phyloP scores from a whole-genome alignment of 768 basidiomycete genomes.

The Jaapia argillacea region DNA sequence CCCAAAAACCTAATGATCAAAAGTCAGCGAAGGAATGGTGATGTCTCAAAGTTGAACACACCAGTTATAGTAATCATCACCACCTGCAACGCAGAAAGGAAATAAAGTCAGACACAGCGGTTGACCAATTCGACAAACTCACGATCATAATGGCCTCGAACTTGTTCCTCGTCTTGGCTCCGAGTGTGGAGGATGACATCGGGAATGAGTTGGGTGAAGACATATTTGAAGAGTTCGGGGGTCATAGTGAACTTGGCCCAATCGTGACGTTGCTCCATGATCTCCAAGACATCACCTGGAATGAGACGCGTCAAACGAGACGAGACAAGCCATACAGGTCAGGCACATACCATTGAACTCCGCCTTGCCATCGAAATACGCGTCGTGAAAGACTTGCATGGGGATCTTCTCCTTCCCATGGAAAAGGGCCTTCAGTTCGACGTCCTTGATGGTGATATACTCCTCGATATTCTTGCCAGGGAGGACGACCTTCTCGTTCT shows the following conservation, averaged over 20 bases:
- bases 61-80: constrained; percentile 96
- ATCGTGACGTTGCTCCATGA: constrained; percentile 91
- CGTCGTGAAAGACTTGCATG: constrained; percentile 96
- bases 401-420: constrained; percentile 86
- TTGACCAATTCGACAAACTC: constrained; percentile 16
- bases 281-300: constrained; percentile 85
- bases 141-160: constrained; percentile 94
- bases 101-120: constrained; percentile 3
- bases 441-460: constrained; percentile 87
- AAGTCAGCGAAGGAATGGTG: background rate
- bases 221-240: constrained; percentile 86
- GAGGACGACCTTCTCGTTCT: constrained; percentile 76
- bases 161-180: constrained; percentile 89
- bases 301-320: constrained; percentile 2
- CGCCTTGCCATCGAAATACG: constrained; percentile 92
- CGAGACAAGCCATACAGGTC: constrained; percentile 5
- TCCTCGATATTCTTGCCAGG: constrained; percentile 82
- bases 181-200: constrained; percentile 91
- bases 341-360: constrained; percentile 78
- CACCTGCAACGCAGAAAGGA: constrained; percentile 43
- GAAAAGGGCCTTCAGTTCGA: constrained; percentile 71
- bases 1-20: constrained; percentile 67
- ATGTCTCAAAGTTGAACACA: constrained; percentile 16
- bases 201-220: constrained; percentile 80
- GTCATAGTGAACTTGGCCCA: constrained; percentile 93